phyloP scores from a whole-genome alignment of 78 protist species.

The Paulinella micropora region DNA sequence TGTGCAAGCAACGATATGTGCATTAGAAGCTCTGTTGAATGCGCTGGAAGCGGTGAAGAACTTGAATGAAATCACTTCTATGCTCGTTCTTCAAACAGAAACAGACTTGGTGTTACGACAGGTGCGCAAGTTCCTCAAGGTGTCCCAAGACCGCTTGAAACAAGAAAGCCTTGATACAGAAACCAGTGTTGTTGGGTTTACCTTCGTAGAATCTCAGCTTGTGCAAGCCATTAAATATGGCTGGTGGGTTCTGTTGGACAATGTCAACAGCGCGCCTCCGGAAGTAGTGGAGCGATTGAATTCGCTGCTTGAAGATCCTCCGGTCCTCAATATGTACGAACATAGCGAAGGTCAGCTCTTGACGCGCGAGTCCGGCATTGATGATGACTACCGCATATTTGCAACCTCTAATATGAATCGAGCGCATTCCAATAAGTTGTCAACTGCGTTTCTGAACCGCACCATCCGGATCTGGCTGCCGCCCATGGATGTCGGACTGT shows the following conservation, averaged over 20 bases:
- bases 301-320: not conserved
- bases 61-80: no score
- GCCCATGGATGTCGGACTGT: not conserved
- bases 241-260: not conserved
- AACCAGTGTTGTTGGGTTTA: no score
- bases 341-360: not conserved
- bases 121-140: no score
- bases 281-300: not conserved
- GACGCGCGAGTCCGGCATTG: not conserved
- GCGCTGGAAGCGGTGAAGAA: no score
- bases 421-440: not conserved
- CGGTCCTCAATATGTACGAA: not conserved
- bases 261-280: not conserved
- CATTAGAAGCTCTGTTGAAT: no score
- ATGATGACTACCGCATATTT: not conserved
- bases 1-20: no score
- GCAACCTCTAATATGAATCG: not conserved
- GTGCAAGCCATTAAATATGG: no score
- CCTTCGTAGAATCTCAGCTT: no score
- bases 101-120: no score
- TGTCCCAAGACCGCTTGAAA: no score
- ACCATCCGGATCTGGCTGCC: not conserved
- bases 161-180: no score
- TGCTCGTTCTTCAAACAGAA: no score
- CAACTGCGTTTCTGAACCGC: constrained; percentile 9